A percentile compares a stretch with the other conserved stretches of the same genome.
These are phyloP conservation scores for Trichoderma brevicompactum DNA, from an alignment of 2,329 filamentous ascomycete species.

Conservation along the genomic window DNA sequence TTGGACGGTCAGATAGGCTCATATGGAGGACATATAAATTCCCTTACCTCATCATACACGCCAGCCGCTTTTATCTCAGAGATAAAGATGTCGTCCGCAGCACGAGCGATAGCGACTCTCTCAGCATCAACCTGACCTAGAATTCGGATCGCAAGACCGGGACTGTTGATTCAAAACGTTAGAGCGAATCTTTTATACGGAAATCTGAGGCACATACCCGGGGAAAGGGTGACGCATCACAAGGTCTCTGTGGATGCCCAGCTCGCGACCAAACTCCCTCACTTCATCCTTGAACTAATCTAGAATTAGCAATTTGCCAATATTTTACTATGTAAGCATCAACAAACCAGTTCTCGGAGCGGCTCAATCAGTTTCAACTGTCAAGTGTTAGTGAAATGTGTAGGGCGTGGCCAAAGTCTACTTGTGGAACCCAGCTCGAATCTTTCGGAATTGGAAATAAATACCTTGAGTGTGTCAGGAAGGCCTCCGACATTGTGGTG, in stretches of 20 bases:
- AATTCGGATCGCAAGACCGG: constrained; percentile 73
- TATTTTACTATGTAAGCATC: neutral
- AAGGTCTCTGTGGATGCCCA: constrained; percentile 42
- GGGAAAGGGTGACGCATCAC: constrained; percentile 37
- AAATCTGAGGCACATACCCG: constrained; percentile 1
- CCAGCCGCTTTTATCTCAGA: constrained; percentile 71
- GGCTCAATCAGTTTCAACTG: constrained; percentile 70
- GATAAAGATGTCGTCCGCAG: constrained; percentile 80
- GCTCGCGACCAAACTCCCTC: constrained; percentile 38
- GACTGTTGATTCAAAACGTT: constrained; percentile 44
- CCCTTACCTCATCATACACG: constrained; percentile 55
- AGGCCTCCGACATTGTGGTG: constrained; percentile 71
- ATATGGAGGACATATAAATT: neutral
- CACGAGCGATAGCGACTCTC: constrained; percentile 76
- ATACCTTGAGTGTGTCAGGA: constrained; percentile 43
- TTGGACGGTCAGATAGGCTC: constrained; percentile 8
- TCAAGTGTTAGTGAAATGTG: neutral
- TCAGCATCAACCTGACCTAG: constrained; percentile 83
- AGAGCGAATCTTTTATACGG: neutral
- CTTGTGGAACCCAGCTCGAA: too few relatives aligned
- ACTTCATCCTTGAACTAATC: constrained; percentile 77
- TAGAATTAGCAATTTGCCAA: constrained; percentile 9
- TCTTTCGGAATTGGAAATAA: neutral
- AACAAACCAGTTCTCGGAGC: constrained; percentile 31
- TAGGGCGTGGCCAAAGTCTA: neutral